These are phyloP conservation scores for Diplodia intermedia DNA, from an alignment of 2,329 filamentous ascomycete species.

Conservation along the genomic window DNA sequence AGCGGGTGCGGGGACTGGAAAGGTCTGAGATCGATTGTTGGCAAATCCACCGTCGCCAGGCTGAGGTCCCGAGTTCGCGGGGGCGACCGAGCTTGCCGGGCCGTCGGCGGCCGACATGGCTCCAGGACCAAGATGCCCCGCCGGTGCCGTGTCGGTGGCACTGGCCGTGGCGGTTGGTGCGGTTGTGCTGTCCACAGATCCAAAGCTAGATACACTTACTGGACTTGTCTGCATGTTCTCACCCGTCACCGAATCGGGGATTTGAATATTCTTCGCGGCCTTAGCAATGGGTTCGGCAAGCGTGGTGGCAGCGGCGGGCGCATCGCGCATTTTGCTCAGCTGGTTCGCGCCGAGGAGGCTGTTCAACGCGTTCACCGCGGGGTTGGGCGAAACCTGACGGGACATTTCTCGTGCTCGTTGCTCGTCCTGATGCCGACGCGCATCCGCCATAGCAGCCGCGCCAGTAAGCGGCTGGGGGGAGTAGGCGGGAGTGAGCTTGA, in stretches of 20 bases:
- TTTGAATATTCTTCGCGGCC: constrained; percentile 57
- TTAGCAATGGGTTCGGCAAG: constrained; percentile 58
- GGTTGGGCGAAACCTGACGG: constrained; percentile 58
- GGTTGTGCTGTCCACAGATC: constrained; percentile 57
- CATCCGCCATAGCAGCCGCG: constrained; percentile 57
- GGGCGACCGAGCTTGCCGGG: constrained; percentile 43
- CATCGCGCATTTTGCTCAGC: constrained; percentile 54
- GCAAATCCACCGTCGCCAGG: constrained; percentile 44
- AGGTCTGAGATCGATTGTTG: constrained; percentile 66
- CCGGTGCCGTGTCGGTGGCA: constrained; percentile 57
- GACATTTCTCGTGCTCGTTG: constrained; percentile 44
- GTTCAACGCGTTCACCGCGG: constrained; percentile 53
- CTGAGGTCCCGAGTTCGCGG: constrained; percentile 23
- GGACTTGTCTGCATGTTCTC: constrained; percentile 60
- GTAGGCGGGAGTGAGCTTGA: constrained; percentile 45
- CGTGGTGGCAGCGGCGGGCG: constrained; percentile 50
- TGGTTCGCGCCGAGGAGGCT: constrained; percentile 52
- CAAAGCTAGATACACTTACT: constrained; percentile 62
- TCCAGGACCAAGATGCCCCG: constrained; percentile 56
- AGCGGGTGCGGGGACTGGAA: constrained; percentile 63
- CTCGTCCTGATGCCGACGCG: constrained; percentile 51
- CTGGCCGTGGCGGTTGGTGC: constrained; percentile 53
- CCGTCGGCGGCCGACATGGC: constrained; percentile 50
- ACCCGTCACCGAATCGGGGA: constrained; percentile 54
- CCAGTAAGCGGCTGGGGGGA: constrained; percentile 55